Evolutionary conservation across 2,329 filamentous ascomycete genomes (phyloP).

Genomic region (Alternaria longipes): DNA sequence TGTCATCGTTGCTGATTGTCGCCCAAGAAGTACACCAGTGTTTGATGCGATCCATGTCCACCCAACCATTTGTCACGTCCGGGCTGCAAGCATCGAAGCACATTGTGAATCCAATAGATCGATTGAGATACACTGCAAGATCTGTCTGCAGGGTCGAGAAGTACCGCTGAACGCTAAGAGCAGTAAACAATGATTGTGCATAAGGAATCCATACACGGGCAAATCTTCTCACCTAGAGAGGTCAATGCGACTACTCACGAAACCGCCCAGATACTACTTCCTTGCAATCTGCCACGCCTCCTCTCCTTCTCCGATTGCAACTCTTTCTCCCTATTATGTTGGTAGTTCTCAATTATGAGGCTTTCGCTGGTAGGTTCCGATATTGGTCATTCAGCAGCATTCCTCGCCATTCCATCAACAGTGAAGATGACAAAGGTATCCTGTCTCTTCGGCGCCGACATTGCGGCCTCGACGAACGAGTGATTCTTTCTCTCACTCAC

Average conservation of each 20-base stretch:
- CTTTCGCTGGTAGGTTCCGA: neutral
- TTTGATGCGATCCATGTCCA: slow-evolving; percentile 1
- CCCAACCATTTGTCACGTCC: neutral
- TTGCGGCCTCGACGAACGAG: neutral
- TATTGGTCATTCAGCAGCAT: neutral
- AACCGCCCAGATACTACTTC: neutral
- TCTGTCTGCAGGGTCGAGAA: neutral
- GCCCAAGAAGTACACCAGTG: neutral
- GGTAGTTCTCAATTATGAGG: neutral
- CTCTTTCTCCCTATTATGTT: neutral
- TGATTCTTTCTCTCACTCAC: neutral
- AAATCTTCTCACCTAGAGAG: neutral
- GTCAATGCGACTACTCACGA: neutral
- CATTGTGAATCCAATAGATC: neutral
- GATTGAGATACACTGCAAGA: neutral
- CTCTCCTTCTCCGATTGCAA: neutral
- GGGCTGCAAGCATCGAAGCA: neutral
- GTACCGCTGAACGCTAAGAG: neutral
- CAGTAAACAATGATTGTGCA: neutral
- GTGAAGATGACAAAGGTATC: neutral
- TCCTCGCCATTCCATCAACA: neutral
- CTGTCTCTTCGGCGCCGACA: neutral
- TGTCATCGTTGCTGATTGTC: neutral
- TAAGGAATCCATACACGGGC: neutral
- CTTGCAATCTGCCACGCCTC: neutral